Percentiles rank a stretch among this genome's conserved stretches.
Conservation (phyloP, 2,329 filamentous ascomycete genomes). For the Onygenales sp. region DNA sequence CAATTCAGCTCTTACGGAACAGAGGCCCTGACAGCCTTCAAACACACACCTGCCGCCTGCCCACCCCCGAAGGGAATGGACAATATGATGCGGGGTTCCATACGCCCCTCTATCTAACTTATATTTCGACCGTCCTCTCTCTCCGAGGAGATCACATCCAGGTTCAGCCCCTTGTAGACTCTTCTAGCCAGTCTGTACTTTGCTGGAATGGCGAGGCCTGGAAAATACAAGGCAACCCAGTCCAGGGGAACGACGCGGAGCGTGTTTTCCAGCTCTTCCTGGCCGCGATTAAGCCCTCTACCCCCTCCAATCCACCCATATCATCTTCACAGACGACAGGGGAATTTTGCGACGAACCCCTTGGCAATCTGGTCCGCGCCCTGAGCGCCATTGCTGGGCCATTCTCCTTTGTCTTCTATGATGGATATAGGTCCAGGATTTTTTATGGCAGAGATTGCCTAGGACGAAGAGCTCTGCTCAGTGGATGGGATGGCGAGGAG, state of each 20-base stretch:
- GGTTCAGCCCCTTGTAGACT: conserved; percentile 61
- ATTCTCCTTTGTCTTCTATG: conserved; percentile 81
- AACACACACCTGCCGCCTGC: conserved; percentile 20
- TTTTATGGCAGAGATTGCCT: conserved; percentile 84
- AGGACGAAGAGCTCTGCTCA: conserved; percentile 72
- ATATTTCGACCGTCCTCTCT: conserved; percentile 80
- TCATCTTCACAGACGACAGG: background rate
- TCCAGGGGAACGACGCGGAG: conserved; percentile 70
- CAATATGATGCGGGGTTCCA: background rate
- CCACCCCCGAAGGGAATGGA: background rate
- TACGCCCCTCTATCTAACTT: conserved; percentile 29
- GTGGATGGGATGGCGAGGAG: conserved; percentile 37
- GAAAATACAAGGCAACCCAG: conserved; percentile 51
- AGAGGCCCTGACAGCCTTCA: conserved; percentile 37
- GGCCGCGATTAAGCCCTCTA: conserved; percentile 24
- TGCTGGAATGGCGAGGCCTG: conserved; percentile 99
- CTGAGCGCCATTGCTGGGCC: conserved; percentile 64
- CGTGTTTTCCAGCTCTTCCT: conserved; percentile 54
- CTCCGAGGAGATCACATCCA: conserved; percentile 67
- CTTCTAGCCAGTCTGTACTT: conserved; percentile 52
- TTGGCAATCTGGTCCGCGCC: conserved; percentile 29
- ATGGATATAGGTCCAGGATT: conserved; percentile 51
- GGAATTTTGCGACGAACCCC: conserved; percentile 9
- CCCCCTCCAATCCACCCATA: conserved; percentile 7
- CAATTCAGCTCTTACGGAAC: conserved; percentile 24